Evolutionary conservation across 2,329 filamentous ascomycete species (phyloP), one percentile per base, ranked within the genome.

Genomic region (Colletotrichum coccodes): DNA sequence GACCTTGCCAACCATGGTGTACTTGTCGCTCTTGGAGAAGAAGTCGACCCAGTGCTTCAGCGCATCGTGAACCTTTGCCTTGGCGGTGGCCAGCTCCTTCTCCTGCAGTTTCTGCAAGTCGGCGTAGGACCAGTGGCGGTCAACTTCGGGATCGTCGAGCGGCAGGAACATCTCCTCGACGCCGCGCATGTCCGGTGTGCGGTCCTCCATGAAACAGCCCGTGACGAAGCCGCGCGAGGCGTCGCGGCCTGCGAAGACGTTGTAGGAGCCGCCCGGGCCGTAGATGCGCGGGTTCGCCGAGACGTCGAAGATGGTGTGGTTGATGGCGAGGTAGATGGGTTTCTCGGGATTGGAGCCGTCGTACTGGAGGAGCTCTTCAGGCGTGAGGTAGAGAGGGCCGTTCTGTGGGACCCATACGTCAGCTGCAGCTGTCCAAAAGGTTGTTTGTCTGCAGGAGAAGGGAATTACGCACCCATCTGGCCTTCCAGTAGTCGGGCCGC

Each of bases 251-350:
- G 94, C 89, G 79, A 99, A 97, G 82, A 92, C 91, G 75, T 91
- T 87, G 85, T 99, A 99, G 42, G 90, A 90, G 5, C 95, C 96
- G 32, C 94, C 94, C 0, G 95, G 91, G 0, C 93, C 93, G 83
- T 96, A 96, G 81, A 92, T 84, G 79, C 87, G 80, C 73, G 88
- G 85, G 61, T 90, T 90, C 34, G 86, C 81, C n/a, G 89, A 88
- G 46, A 97, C 94, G 80, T 97, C 94, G 86, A 92, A 96, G 81
- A 97, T 93, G 66, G 90, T 93, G 76, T 92, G 91, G 83, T 96
- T 95, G 75, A 99, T 90, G 71, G 94, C 94, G 64, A 99, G 88
- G 83, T 97, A 97, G 78, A 98, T 89, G 7, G 96, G 96, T 68
- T 92, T 90, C 8, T 81, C 79, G 11, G 90, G 84, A 80, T 97